A percentile compares a stretch with the other conserved stretches of the same genome.
These are phyloP conservation scores for Cymbidium sinense DNA, from an alignment of 106 monocot species.

Conservation along the genomic window DNA sequence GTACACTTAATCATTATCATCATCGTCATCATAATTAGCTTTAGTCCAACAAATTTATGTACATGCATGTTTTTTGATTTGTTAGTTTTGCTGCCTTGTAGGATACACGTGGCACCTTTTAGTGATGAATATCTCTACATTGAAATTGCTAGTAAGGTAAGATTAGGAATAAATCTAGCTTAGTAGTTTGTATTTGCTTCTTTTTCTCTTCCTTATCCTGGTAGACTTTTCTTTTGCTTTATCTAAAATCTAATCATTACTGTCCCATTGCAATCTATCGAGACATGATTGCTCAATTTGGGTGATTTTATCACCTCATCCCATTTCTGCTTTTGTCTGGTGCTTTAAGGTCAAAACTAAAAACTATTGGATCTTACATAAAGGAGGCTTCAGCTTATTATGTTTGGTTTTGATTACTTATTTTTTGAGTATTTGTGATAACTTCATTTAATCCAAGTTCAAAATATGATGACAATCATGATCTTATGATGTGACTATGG, in stretches of 20 bases:
- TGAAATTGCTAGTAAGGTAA: constrained; percentile 98
- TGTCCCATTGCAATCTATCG: neutral
- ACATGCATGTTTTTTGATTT: neutral
- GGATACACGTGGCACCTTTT: constrained; percentile 99
- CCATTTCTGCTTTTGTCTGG: neutral
- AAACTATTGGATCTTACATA: neutral
- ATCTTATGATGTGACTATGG: too few species aligned
- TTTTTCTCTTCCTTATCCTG: neutral
- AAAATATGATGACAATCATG: too few species aligned
- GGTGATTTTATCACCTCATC: neutral
- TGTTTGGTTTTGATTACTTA: neutral
- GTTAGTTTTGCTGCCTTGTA: constrained; percentile 23
- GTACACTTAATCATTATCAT: neutral
- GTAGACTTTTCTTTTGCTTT: neutral
- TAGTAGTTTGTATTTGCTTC: neutral
- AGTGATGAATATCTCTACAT: constrained; percentile 94
- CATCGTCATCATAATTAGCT: neutral
- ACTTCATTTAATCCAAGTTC: too few species aligned
- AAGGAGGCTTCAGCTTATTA: neutral
- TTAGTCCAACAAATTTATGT: neutral
- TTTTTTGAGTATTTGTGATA: neutral
- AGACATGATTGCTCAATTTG: neutral
- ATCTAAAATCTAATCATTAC: neutral
- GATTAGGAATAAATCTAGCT: neutral
- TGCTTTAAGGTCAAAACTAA: neutral